Evolutionary conservation across 83 land plant species (phyloP), one percentile per base, ranked within the genome.

Genomic region (Isoetes engelmannii): DNA sequence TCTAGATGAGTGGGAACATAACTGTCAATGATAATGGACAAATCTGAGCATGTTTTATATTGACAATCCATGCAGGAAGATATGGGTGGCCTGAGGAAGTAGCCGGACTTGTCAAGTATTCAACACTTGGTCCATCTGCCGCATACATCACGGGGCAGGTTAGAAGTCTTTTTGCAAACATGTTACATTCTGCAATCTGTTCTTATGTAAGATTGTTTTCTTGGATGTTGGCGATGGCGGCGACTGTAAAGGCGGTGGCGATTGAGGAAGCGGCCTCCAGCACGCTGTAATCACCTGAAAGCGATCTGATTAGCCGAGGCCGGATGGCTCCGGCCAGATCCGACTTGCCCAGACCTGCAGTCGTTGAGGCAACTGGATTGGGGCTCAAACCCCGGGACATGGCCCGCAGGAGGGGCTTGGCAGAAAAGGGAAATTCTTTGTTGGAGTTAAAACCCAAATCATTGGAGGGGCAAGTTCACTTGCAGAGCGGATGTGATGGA

Each of bases 81-180:
- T 92, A 87, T 78, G 97, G 97, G 21, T 87, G 84, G 61, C 94
- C 94, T 1, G 96, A 92, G 68, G 97, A 92, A 72, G 92, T 92
- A 72, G 97, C 97, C 72, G 97, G 97, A 28, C 70, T 89, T 49
- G 92, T 89, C 65, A 87, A 92, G 74, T 89, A 87, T 48, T 69
- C 89, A 72, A 95, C 95, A 41, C 83, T 89, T 61, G 85, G 82
- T 75, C 97, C 97, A 47, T 91, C 97, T 21, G 86, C 97, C 37
- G 82, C 78, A 59, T 92, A 92, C 72, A 92, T 92, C 46, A 92
- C 97, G 45, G 97, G 97, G 72, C 96, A 92, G 95, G 97, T 92
- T 53, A 15, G 70, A 50, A 21, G 12, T 65, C 44, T 44, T 69
- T 19, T 19, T 10, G 19, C 15, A 48, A 7, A 37, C n/a, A 67